Evolutionary conservation across 106 monocot species (phyloP).

Genomic region (Acorus gramineus): DNA sequence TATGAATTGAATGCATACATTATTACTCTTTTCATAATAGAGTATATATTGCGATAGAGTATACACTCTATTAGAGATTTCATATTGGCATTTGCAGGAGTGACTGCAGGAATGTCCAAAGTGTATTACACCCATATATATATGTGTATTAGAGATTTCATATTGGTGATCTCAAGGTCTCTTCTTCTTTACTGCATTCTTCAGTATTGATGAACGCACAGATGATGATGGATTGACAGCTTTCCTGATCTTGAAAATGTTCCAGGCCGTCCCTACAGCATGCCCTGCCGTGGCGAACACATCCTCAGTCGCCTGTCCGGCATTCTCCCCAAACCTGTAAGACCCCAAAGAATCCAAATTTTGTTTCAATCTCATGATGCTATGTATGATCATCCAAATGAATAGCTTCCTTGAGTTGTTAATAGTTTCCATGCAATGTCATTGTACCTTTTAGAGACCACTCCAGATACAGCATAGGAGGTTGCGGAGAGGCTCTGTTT

Average conservation of each 20-base stretch:
- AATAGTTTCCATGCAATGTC: background rate
- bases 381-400: too few relatives aligned
- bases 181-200: constrained; percentile 37
- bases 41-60: too few relatives aligned
- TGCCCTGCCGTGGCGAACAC: constrained; percentile 79
- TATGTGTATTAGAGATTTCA: too few relatives aligned
- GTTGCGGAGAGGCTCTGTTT: constrained; percentile 57
- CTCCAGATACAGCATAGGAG: constrained; percentile 41
- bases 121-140: too few relatives aligned
- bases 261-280: constrained; percentile 86
- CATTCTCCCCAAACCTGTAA: constrained; percentile 70
- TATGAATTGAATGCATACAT: too few relatives aligned
- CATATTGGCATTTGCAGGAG: too few relatives aligned
- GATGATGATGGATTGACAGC: constrained; percentile 58
- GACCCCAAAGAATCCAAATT: background rate
- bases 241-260: constrained; percentile 79
- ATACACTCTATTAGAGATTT: too few relatives aligned
- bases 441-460: constrained; percentile 55
- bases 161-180: constrained; percentile 2
- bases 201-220: constrained; percentile 36
- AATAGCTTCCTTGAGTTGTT: background rate
- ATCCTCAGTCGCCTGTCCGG: constrained; percentile 78
- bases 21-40: too few relatives aligned
- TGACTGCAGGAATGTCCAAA: too few relatives aligned
- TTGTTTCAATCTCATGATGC: too few relatives aligned